These are phyloP conservation scores for Rhizoctonia solani DNA, from an alignment of 1,284 basidiomycete genomes.

Conservation along the genomic window DNA sequence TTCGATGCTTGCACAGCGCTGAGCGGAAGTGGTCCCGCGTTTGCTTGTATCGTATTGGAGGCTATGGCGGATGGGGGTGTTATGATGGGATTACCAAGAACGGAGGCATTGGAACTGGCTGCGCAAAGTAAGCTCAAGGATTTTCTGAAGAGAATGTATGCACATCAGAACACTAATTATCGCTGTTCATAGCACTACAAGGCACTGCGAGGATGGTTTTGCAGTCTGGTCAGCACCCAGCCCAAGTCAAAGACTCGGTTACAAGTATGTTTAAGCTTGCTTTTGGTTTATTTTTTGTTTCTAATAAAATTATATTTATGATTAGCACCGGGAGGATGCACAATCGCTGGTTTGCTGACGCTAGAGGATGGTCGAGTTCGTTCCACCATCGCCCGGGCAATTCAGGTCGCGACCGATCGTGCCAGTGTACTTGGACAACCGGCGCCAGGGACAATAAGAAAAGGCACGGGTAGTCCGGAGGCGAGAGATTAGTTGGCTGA, in stretches of 20 bases:
- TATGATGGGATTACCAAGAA: conserved; percentile 98
- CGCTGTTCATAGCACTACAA: conserved; percentile 73
- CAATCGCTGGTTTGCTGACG: conserved; percentile 93
- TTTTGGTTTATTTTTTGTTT: conserved; percentile 35
- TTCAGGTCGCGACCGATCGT: conserved; percentile 90
- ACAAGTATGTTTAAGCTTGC: conserved; percentile 76
- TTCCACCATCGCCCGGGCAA: conserved; percentile 93
- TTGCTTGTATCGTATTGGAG: conserved; percentile 95
- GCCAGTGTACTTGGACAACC: conserved; percentile 78
- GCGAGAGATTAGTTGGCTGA: neutral
- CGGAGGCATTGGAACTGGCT: conserved; percentile 92
- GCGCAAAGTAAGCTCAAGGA: conserved; percentile 76
- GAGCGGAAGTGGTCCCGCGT: conserved; percentile 95
- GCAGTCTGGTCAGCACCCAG: conserved; percentile 86
- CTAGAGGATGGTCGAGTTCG: conserved; percentile 94
- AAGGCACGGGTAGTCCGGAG: conserved; percentile 25
- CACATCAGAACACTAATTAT: conserved; percentile 3
- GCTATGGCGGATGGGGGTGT: conserved; percentile 99
- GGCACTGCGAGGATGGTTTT: conserved; percentile 96
- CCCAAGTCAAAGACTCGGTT: conserved; percentile 96
- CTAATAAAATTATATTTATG: neutral
- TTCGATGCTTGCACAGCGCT: conserved; percentile 98
- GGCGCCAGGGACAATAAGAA: conserved; percentile 10
- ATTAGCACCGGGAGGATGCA: conserved; percentile 95
- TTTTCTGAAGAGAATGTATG: conserved; percentile 11